Evolutionary conservation across 2,329 filamentous ascomycete genomes (phyloP), one percentile per base, ranked within the genome.

Genomic region (Colletotrichum shisoi): DNA sequence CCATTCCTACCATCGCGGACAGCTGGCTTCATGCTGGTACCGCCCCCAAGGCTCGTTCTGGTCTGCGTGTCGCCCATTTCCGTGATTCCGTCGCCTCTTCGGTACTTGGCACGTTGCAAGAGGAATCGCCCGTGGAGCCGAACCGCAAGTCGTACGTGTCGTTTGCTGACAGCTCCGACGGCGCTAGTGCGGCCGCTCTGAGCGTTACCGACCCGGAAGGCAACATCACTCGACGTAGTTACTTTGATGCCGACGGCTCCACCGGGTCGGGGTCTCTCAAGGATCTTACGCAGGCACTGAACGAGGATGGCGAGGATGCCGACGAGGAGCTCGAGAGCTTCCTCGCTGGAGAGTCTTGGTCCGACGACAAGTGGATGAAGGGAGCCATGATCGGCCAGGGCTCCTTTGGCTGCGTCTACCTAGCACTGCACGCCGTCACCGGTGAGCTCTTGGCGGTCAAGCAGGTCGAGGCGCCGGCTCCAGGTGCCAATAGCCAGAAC

Each of bases 301-400:
- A 91, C 17, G 91, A 96, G 72, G 94, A 98, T 74, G 94, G 93
- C 40, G 94, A 97, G 76, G 95, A 96, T 73, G 88, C 89, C 7
- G 94, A 98, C 73, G 92, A 94, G 74, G 94, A 95, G 73, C 84
- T 98, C 24, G 88, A 91, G 72, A 94, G 94, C 74, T 97, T 97
- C 83, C 84, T 98, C 46, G 89, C 93, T 40, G 92, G 93, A 70
- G 93, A 97, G 75, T 96, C 93, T 9, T 98, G 95, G 89, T 94
- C 96, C 71, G 94, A 97, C 70, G 91, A 94, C 81, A 96, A 97
- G 78, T 99, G 96, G 92, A 98, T 99, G 93, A 97, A 98, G 82
- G 95, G 95, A 75, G 94, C 94, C 39, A 84, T 98, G 70, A 99
- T 99, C 71, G 95, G 95, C 39, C 93, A 97, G 79, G 95, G 95